Evolutionary conservation across 306 rosid genomes (phyloP).

Genomic region (Rubus idaeus): DNA sequence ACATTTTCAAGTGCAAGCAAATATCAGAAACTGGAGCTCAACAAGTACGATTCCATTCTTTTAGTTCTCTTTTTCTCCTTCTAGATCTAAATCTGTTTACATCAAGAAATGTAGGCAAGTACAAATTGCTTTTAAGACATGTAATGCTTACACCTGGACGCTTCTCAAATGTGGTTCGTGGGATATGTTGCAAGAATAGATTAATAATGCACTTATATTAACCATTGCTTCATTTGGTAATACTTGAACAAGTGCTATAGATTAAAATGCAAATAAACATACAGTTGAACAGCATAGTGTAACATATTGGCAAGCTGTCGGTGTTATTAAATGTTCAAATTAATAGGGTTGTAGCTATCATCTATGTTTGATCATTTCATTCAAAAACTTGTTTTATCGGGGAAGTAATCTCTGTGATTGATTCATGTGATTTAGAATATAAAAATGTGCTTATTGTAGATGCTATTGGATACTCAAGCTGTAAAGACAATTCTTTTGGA

Average conservation of each 20-base stretch:
- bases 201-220: not conserved
- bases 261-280: not conserved
- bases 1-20: constrained; percentile 97
- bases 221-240: not conserved
- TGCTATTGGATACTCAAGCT: constrained; percentile 97
- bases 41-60: constrained; percentile 53
- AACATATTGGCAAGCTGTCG: not conserved
- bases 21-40: constrained; percentile 99
- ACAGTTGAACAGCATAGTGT: not conserved
- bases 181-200: constrained; percentile 5
- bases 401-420: constrained; percentile 9
- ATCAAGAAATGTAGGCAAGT: constrained; percentile 2
- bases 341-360: not conserved
- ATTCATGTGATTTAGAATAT: constrained; percentile 21
- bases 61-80: constrained; percentile 8
- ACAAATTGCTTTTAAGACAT: not conserved
- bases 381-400: constrained; percentile 11
- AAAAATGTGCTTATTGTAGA: constrained; percentile 53
- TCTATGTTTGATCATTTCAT: not conserved
- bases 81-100: not conserved
- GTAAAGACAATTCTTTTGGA: constrained; percentile 96
- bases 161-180: constrained; percentile 7
- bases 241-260: not conserved
- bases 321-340: not conserved
- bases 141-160: constrained; percentile 14